These are phyloP conservation scores for Aspergillus arachidicola DNA, from an alignment of 2,329 filamentous ascomycete species.

Conservation along the genomic window DNA sequence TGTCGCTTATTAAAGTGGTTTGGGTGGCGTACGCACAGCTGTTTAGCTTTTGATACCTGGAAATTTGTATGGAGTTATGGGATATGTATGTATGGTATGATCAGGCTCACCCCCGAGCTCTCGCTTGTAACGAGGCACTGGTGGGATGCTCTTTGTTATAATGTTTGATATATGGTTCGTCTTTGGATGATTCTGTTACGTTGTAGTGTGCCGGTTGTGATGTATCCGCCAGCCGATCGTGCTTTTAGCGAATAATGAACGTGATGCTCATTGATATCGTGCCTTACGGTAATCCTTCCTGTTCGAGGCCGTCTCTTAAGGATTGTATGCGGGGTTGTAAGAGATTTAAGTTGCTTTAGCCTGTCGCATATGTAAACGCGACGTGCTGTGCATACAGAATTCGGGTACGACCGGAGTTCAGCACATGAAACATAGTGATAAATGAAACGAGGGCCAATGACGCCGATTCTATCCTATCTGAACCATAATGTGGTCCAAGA, in stretches of 20 bases:
- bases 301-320: neutral
- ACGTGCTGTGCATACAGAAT: neutral
- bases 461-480: neutral
- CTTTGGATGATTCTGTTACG: neutral
- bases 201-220: neutral
- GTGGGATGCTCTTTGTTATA: neutral
- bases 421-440: neutral
- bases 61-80: conserved; percentile 9
- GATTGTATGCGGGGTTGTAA: neutral
- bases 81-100: neutral
- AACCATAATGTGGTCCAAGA: too few relatives aligned
- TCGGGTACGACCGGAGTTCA: conserved; percentile 6
- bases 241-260: conserved; percentile 1
- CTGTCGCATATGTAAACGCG: neutral
- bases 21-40: neutral
- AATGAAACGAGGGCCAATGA: neutral
- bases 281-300: neutral
- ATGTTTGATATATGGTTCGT: neutral
- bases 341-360: neutral
- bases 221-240: neutral
- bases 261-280: conserved; percentile 1
- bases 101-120: neutral
- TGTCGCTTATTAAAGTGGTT: neutral
- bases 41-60: conserved; percentile 13
- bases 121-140: neutral